Base-by-base conservation (phyloP, 1,284 basidiomycete species). In the Wallemia mellicola region DNA sequence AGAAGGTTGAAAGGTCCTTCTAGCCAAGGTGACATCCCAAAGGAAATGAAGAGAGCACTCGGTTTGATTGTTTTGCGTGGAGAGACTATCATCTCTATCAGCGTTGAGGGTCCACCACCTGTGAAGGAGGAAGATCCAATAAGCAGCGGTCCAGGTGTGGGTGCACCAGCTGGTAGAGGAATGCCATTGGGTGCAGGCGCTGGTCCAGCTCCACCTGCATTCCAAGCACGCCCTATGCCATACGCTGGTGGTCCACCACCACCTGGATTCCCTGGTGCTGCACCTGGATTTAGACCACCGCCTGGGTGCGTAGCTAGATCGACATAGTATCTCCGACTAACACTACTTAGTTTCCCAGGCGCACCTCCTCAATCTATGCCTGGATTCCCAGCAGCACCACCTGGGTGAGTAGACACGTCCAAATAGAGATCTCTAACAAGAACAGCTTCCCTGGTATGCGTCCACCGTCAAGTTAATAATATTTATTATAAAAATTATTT, bases 21-120 rank as follows among this genome's bases (percentile, higher is more conserved):
- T 17, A n/a, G 24, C 54, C 61, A 70, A 68, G 69, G 69, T 57
- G 71, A 71, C 66, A 72, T 72, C 64, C 62, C 67, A 24, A 70
- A 70, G 64, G 91, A 96, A 74, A 83, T 95, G 76, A 99, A 98
- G 74, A 80, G 94, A 61, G 82, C 87, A 0, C 77, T 99, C 26
- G 94, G 94, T 25, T 76, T 99, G 33, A 87, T 98, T 60, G 96
- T 99, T 67, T 73, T 98, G 64, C 79, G 94, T 62, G 94, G 94
- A 62, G 94, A 98, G 72, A 87, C 86, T 1, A 86, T 98, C 57
- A 92, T 99, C 67, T 89, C 85, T 67, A 76, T 98, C 65, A 83
- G 80, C 62, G 88, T 96, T 25, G 94, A 96, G 70, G 92, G 91
- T 2, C 92, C 92, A 1, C 94, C 94, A 54, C 91, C 94, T 2